Evolutionary conservation across 768 basidiomycete species (phyloP).

Genomic region (Boletus reticulatus): DNA sequence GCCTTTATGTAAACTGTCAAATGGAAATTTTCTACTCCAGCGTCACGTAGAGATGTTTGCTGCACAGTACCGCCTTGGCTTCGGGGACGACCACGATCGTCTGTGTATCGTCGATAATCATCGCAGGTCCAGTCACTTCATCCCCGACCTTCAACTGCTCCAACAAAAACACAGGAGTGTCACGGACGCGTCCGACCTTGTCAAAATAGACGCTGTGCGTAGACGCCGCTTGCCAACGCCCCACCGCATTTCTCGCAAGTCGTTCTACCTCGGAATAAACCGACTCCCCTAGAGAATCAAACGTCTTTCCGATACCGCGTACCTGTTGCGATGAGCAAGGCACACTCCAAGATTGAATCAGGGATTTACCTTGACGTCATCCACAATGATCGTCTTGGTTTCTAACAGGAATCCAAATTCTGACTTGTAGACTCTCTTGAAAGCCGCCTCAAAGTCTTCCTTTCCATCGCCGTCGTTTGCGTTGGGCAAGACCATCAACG

Average conservation of each 20-base stretch:
- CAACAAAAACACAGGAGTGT: slow-evolving; percentile 80
- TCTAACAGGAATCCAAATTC: slow-evolving; percentile 94
- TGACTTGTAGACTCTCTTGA: slow-evolving; percentile 74
- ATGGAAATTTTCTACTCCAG: slow-evolving; percentile 28
- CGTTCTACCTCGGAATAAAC: slow-evolving; percentile 72
- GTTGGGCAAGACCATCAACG: slow-evolving; percentile 78
- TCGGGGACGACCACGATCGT: slow-evolving; percentile 87
- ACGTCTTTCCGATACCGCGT: slow-evolving; percentile 89
- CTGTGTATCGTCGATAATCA: slow-evolving; percentile 95
- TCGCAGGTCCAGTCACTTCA: slow-evolving; percentile 77
- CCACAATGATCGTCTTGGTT: slow-evolving; percentile 79
- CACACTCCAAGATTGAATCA: not conserved
- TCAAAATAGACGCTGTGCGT: slow-evolving; percentile 80
- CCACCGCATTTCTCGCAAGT: slow-evolving; percentile 42
- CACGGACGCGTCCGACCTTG: slow-evolving; percentile 65
- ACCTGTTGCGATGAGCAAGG: slow-evolving; percentile 43
- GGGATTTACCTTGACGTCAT: slow-evolving; percentile 77
- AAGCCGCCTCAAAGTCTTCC: slow-evolving; percentile 78
- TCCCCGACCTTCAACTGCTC: slow-evolving; percentile 67
- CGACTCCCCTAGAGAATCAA: slow-evolving; percentile 74
- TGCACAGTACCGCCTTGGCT: slow-evolving; percentile 62
- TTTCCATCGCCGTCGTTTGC: slow-evolving; percentile 47
- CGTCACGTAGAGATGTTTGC: slow-evolving; percentile 62
- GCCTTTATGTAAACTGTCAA: slow-evolving; percentile 2
- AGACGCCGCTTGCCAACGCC: slow-evolving; percentile 45